Conservation (phyloP, 2,329 filamentous ascomycete species). For the Cytospora schulzeri region DNA sequence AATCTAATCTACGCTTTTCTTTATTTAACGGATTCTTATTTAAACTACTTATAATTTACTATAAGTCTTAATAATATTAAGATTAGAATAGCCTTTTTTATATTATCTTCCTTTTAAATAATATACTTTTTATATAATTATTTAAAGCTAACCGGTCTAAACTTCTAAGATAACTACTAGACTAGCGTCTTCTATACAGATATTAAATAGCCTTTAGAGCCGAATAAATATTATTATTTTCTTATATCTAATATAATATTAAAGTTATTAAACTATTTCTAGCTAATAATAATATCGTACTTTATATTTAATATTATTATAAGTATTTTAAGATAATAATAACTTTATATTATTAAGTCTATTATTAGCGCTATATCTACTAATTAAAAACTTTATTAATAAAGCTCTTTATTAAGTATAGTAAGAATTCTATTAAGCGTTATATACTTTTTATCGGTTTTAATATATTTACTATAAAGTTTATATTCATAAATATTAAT, state of each 20-base stretch:
- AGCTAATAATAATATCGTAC: not conserved
- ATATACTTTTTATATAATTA: not conserved
- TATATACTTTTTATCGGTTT: not conserved
- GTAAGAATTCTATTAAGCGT: not conserved
- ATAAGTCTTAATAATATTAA: too few relatives aligned
- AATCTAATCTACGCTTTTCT: too few relatives aligned
- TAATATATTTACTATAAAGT: not conserved
- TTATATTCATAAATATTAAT: conserved; percentile 6
- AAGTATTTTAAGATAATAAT: not conserved
- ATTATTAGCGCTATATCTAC: not conserved
- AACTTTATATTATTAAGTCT: not conserved
- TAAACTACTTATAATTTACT: too few relatives aligned
- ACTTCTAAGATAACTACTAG: too few relatives aligned
- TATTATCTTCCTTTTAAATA: not conserved
- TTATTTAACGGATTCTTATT: too few relatives aligned
- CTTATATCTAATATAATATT: conserved; percentile 1
- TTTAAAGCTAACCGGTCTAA: not conserved
- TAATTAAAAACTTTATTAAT: not conserved
- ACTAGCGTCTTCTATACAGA: too few relatives aligned
- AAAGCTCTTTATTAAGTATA: not conserved
- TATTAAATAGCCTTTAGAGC: too few relatives aligned
- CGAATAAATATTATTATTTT: too few relatives aligned
- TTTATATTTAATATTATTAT: conserved; percentile 2
- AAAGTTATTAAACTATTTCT: not conserved
- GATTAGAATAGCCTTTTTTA: too few relatives aligned